Percentiles rank a stretch among this genome's conserved stretches.
Conservation (phyloP, 495 filamentous ascomycete species). For the Niebla homalea region DNA sequence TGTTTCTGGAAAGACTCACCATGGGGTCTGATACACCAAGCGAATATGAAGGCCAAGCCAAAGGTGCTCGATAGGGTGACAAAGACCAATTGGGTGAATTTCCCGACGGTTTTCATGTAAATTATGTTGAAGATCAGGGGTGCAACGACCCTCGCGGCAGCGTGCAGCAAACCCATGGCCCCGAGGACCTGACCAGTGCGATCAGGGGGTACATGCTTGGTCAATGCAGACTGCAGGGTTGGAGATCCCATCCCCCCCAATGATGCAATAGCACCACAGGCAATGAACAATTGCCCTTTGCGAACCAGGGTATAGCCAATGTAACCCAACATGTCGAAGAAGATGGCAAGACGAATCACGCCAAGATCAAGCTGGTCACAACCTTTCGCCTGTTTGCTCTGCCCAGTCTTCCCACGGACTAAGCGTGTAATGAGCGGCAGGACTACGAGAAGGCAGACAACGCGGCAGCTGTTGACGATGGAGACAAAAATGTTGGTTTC, state of each 20-base stretch:
- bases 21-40: conserved; percentile 58
- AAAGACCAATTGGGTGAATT: conserved; percentile 71
- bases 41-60: conserved; percentile 46
- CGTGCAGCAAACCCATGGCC: conserved; percentile 75
- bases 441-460: conserved; percentile 57
- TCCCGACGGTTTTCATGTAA: conserved; percentile 67
- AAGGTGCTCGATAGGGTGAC: conserved; percentile 57
- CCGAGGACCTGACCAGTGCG: conserved; percentile 74
- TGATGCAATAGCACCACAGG: conserved; percentile 56
- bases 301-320: conserved; percentile 55
- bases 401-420: conserved; percentile 40
- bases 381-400: conserved; percentile 45
- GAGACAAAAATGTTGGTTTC: conserved; percentile 69
- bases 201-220: conserved; percentile 78
- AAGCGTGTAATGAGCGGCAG: conserved; percentile 59
- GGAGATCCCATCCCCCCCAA: conserved; percentile 77
- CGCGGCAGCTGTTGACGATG: conserved; percentile 58
- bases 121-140: conserved; percentile 75
- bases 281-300: conserved; percentile 40
- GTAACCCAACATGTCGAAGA: conserved; percentile 68
- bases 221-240: conserved; percentile 67
- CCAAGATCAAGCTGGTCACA: conserved; percentile 64
- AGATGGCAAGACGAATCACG: conserved; percentile 60
- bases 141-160: conserved; percentile 60
- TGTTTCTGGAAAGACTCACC: conserved; percentile 36